Percentiles rank a stretch among this genome's conserved stretches.
Conservation (phyloP, 805 yeast species). For the Pichia thaimueangensis region DNA sequence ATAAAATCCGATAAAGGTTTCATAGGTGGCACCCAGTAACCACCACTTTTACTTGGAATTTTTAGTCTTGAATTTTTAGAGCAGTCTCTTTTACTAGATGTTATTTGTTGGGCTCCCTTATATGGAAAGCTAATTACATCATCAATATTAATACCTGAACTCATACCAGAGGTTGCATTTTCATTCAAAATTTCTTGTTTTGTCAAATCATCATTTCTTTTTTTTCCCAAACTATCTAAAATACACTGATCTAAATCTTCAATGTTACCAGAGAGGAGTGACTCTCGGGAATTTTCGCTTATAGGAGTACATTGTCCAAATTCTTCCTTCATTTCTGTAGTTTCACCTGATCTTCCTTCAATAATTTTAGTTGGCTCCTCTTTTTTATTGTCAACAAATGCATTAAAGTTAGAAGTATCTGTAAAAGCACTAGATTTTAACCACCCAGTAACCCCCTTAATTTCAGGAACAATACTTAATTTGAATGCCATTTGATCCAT, state of each 20-base stretch:
- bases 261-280: not conserved
- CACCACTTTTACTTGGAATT: conserved; percentile 3
- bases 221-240: not conserved
- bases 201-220: not conserved
- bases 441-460: conserved; percentile 2
- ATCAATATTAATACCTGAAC: not conserved
- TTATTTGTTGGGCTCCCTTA: not conserved
- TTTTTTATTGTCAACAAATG: not conserved
- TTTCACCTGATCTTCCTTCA: too few species aligned
- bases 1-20: conserved; percentile 5
- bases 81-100: not conserved
- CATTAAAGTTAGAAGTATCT: not conserved
- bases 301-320: not conserved
- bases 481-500: not conserved
- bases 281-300: too few species aligned
- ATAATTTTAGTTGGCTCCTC: not conserved
- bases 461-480: not conserved
- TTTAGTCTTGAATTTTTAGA: not conserved
- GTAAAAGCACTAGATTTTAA: not conserved
- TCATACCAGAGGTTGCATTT: not conserved
- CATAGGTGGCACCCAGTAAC: not conserved
- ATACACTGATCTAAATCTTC: not conserved
- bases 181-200: not conserved
- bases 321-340: not conserved
- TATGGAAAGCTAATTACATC: not conserved